A percentile compares a stretch with the other conserved stretches of the same genome.
phyloP scores from a whole-genome alignment of 805 yeast species.

The Suhomyces prunicola region DNA sequence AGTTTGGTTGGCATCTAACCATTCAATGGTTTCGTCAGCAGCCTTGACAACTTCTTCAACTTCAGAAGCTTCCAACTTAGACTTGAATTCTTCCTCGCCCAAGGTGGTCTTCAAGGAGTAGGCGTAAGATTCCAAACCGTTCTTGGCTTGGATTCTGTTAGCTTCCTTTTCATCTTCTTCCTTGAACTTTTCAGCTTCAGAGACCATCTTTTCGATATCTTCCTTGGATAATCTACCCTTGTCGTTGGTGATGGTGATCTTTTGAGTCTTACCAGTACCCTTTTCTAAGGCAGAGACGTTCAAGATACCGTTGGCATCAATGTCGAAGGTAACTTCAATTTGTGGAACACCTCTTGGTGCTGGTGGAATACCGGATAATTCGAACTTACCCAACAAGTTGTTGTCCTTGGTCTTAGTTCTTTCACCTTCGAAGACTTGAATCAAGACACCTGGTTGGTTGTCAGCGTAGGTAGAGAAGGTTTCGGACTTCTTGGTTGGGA shows the following conservation, averaged over 20 bases:
- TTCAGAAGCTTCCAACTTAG: constrained; percentile 56
- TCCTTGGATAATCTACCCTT: constrained; percentile 98
- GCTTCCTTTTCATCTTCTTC: constrained; percentile 97
- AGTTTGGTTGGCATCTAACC: constrained; percentile 93
- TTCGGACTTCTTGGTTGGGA: constrained; percentile 97
- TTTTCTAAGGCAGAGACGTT: constrained; percentile 95
- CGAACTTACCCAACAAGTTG: constrained; percentile 96
- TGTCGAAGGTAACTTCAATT: constrained; percentile 94
- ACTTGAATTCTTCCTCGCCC: constrained; percentile 41
- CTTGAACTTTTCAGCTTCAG: constrained; percentile 96
- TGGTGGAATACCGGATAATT: constrained; percentile 94
- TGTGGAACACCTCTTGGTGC: constrained; percentile 99
- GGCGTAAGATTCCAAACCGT: constrained; percentile 92
- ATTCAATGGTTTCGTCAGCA: constrained; percentile 78
- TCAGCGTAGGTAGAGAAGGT: constrained; percentile 95
- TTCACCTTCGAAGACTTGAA: constrained; percentile 98
- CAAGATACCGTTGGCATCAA: constrained; percentile 96
- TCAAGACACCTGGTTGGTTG: constrained; percentile 97
- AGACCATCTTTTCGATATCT: constrained; percentile 96
- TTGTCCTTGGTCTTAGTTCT: constrained; percentile 94
- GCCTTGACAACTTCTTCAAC: constrained; percentile 69
- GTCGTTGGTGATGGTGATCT: constrained; percentile 97
- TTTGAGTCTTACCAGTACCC: constrained; percentile 97
- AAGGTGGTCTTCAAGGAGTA: constrained; percentile 87
- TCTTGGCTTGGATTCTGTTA: constrained; percentile 88